Base-by-base conservation (phyloP, 1,284 basidiomycete genomes). In the Malassezia obtusa region DNA sequence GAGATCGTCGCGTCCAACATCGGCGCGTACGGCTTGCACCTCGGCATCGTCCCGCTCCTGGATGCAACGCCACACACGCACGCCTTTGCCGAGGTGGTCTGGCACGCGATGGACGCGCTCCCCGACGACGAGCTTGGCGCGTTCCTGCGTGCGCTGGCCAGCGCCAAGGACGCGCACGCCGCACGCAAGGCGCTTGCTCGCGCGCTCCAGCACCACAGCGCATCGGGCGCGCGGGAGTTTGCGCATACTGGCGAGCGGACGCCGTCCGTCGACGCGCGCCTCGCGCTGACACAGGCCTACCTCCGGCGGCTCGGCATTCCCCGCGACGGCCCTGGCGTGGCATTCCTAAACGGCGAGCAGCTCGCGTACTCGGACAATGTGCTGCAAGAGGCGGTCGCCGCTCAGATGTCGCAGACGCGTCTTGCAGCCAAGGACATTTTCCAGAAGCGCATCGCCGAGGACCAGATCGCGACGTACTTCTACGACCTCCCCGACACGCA, bases 271-370 rank as follows among this genome's bases (percentile, higher is more conserved):
- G 22, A 40, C 3, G 33, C 47, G 11, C 47, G 56, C 0, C 55
- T 64, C n/a, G 17, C 19, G n/a, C 31, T 52, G 6, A 37, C 49
- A 25, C 47, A 28, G 17, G 47, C 52, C 11, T 65, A 70, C 52
- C 48, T 63, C 11, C 26, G 54, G 8, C 61, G 67, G 19, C 53
- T 67, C 4, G 45, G 59, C 19, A 56, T 64, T 2, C 50, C 50
- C 1, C 50, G 41, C 10, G 25, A 30, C 3, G 62, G 59, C 30
- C 51, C 49, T 2, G 74, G 74, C 1, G 69, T 80, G 78, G 22
- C 76, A 49, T 92, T 95, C 71, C 78, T 95, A 64, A 96, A 96
- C 65, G 92, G 92, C 14, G 88, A 85, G 64, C 81, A 86, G 67
- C 79, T 84, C 28, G 75, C 80, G 6, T 75, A 87, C 55, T 80